Evolutionary conservation across 176 grass and related monocot species (phyloP), one percentile per base, ranked within the genome.

Genomic region (Oryza coarctata): DNA sequence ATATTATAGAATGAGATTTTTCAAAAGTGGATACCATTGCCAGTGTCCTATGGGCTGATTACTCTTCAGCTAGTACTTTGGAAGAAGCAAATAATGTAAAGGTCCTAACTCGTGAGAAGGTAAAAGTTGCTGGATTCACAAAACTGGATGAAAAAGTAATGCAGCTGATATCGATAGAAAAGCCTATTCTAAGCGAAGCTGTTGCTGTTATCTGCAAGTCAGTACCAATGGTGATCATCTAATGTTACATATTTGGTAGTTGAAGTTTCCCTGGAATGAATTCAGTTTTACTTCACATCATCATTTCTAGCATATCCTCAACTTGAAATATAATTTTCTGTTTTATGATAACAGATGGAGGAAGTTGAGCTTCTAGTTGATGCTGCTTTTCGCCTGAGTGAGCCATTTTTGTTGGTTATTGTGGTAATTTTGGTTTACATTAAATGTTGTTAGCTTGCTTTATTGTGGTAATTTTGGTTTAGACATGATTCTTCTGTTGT

Each of bases 321-420:
- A 90, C 76, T 85, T 81, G 68, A 87, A 86, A 83, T 86, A 45
- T 91, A 77, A 82, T 87, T 82, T 87, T 66, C 84, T 79, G 14
- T 76, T 87, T 43, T 89, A 39, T 87, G 80, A 34, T 92, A 39
- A 70, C 93, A 99, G 96, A 99, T 99, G 96, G 88, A 99, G 85
- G 96, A 99, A 67, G 89, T 91, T 72, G 94, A 88, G 14, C 92
- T 99, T 93, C 89, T 99, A 33, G 85, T 90, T 78, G 96, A 95
- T 90, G 93, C 96, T 85, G 91, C 85, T 90, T 90, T 89, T 80
- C 85, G 91, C 31, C 93, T 99, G 83, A 95, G 69, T 87, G 93
- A 99, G 85, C 96, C 96, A 90, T 99, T 99, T 99, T 90, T 99
- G 87, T 87, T 99, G 87, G 96, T 99, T 89, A 90, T 81, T 99